Evolutionary conservation across 2,329 filamentous ascomycete species (phyloP), one percentile per base, ranked within the genome.

Genomic region (Dothistroma pini): DNA sequence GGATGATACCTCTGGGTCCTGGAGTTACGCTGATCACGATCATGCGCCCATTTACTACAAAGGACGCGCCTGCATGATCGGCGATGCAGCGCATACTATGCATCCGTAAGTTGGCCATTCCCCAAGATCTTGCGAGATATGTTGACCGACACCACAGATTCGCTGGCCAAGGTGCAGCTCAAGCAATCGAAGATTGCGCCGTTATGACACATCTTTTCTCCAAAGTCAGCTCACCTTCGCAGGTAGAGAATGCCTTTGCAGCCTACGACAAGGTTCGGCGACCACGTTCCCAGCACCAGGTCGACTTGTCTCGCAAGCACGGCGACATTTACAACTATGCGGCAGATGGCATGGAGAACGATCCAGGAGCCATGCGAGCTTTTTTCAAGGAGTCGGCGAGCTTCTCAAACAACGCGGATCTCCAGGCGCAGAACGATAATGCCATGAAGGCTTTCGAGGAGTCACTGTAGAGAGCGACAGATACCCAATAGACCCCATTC

Each of bases 11-110:
- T 61, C 51, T 35, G 68, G 66, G n/a, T 69, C 68, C 10, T 74
- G 72, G 72, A 68, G 66, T 22, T 66, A 68, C 22, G 66, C 71
- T 41, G 70, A 74, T 63, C 70, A 75, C 63, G 72, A 71, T 25
- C 70, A 72, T 32, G 72, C 74, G 14, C 71, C 72, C n/a, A 70
- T 61, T 16, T 76, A 75, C 62, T 61, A 58, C 62, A 67, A 65
- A 5, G 68, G 68, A 21, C 54, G 63, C 4, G 65, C 75, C 12
- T 67, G 67, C 29, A 71, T 78, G 53, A 70, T 75, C 51, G 76
- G 76, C 14, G 75, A 78, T 54, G 74, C 76, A 22, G 76, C 75
- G 3, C 76, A 78, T 58, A 72, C 75, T 16, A 71, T 75, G 50
- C 51, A 53, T 21, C 51, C 25, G 25, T 53, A 35, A 34, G 25